Conservation (phyloP, 176 grass and related monocot species). For the Cymbopogon citratus region DNA sequence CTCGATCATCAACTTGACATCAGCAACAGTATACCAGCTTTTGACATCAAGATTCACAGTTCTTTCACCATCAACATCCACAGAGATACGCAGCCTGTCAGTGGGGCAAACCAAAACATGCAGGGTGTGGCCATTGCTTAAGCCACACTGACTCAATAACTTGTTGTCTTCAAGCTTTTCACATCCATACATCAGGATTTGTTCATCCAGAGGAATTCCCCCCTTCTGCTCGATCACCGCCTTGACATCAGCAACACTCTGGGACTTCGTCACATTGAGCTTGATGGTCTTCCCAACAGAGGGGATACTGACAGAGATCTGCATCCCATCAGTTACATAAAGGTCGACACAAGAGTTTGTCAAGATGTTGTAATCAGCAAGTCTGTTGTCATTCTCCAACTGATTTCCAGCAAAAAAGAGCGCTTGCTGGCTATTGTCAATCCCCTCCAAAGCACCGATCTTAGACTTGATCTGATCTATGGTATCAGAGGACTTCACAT, state of each 20-base stretch:
- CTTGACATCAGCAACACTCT: constrained; percentile 34
- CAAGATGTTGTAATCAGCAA: constrained; percentile 38
- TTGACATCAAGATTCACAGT: constrained; percentile 22
- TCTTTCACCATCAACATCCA: constrained; percentile 25
- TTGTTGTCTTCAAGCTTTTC: constrained; percentile 33
- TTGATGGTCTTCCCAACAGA: constrained; percentile 40
- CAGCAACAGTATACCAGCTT: constrained; percentile 45
- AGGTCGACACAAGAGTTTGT: constrained; percentile 33
- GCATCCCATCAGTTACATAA: constrained; percentile 36
- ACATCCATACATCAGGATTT: constrained; percentile 23
- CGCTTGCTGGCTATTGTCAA: constrained; percentile 27
- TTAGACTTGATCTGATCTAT: constrained; percentile 35
- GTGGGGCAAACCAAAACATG: constrained; percentile 34
- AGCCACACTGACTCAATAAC: constrained; percentile 9
- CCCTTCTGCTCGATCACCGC: neutral
- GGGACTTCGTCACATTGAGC: constrained; percentile 36
- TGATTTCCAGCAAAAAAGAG: constrained; percentile 44
- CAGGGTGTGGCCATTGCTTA: constrained; percentile 25
- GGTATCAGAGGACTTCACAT: constrained; percentile 36
- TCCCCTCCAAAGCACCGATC: constrained; percentile 30
- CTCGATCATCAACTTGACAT: constrained; percentile 47
- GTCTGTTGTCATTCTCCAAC: constrained; percentile 27
- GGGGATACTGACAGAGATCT: constrained; percentile 35
- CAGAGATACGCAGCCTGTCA: constrained; percentile 17
- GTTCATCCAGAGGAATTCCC: constrained; percentile 31